Base-by-base conservation (phyloP, 2,329 filamentous ascomycete species). In the Talaromyces verruculosus region DNA sequence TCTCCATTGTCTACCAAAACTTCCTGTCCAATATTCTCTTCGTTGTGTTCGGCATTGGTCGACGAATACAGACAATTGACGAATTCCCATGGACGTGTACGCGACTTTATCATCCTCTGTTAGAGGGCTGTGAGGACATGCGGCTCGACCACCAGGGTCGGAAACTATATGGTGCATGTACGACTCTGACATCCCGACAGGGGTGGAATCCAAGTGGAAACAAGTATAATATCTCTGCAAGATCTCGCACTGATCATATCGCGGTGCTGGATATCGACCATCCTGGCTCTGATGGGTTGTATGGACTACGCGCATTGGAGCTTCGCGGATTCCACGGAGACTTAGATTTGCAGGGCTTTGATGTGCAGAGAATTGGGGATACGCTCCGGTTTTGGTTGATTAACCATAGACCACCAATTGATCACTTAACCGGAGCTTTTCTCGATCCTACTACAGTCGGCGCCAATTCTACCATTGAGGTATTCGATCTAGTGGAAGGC, bases 381-480 rank as follows among this genome's bases (percentile, higher is more conserved):
- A 37, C 67, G 63, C 65, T 77, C 19, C 69, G 70, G 8, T 72
- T 78, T 51, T 73, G 76, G 63, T 67, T 79, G 41, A 70, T 78
- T 64, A 80, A 79, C 58, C 73, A 75, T 39, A 71, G 73, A 15
- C 77, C 75, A 19, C 72, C 75, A 6, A 67, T 76, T 28, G 71
- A 78, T 63, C 58, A 68, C n/a, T 49, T 64, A 8, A 77, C 73
- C 1, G 75, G 76, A 17, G 68, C 71, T 15, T 35, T 71, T 8
- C 70, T 78, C 1, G 73, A 78, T 68, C 69, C 75, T 19, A 53
- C 51, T 3, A 65, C 68, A 10, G 47, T 74, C 13, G 78, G 78
- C 5, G 75, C 72, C 7, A 79, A 79, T 64, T 73, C 76, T 10
- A 80, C 78, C 0, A 70, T 79, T 45, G 77, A 79, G 49, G 67